Conservation (phyloP, 2,329 filamentous ascomycete species). For the Fusarium keratoplasticum region DNA sequence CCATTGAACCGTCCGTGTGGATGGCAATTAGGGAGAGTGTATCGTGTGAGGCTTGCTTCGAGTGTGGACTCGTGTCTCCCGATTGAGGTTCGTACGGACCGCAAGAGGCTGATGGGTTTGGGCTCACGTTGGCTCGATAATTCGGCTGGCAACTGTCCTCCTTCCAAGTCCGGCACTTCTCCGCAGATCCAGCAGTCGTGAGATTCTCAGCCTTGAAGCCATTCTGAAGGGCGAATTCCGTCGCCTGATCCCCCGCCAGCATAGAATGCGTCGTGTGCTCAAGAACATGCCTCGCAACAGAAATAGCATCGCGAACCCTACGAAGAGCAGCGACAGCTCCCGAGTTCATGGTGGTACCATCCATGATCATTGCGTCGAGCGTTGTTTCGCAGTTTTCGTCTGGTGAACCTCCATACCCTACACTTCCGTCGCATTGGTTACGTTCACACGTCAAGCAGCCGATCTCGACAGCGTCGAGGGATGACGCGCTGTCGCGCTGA, state of each 20-base stretch:
- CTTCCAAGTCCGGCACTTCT: slow-evolving; percentile 58
- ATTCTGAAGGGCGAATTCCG: slow-evolving; percentile 63
- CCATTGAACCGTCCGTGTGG: slow-evolving; percentile 58
- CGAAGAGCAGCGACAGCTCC: slow-evolving; percentile 65
- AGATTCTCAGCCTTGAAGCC: slow-evolving; percentile 61
- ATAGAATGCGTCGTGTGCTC: slow-evolving; percentile 64
- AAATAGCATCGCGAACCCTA: slow-evolving; percentile 60
- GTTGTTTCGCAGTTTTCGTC: slow-evolving; percentile 69
- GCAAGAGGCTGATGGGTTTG: slow-evolving; percentile 56
- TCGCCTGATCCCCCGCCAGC: slow-evolving; percentile 64
- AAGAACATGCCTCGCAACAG: slow-evolving; percentile 63
- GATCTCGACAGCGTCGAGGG: slow-evolving; percentile 63
- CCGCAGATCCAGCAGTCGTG: slow-evolving; percentile 54
- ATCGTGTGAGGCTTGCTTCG: slow-evolving; percentile 56
- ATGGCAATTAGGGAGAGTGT: slow-evolving; percentile 66
- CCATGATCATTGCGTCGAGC: slow-evolving; percentile 70
- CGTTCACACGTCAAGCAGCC: slow-evolving; percentile 64
- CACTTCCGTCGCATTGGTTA: slow-evolving; percentile 65
- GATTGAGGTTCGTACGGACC: slow-evolving; percentile 59
- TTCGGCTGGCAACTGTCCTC: slow-evolving; percentile 61
- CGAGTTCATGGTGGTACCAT: slow-evolving; percentile 63
- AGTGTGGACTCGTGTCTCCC: background rate
- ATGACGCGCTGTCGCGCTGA: slow-evolving; percentile 45
- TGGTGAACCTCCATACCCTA: slow-evolving; percentile 66
- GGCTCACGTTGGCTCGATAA: slow-evolving; percentile 60